Conservation (phyloP, 208 protist species). For the Crithidia thermophila region DNA sequence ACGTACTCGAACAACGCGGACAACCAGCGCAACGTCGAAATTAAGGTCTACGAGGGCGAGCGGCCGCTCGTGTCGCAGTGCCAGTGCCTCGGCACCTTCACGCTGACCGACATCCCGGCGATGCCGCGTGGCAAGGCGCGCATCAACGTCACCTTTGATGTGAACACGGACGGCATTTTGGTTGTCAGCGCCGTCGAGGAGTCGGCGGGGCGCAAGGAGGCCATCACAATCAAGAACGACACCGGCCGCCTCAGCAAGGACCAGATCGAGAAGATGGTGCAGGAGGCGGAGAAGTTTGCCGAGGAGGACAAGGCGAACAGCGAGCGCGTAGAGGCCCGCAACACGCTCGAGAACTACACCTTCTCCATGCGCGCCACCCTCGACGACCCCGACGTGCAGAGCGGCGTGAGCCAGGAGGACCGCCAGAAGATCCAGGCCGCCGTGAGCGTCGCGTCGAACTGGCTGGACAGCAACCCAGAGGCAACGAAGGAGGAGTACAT, state of each 20-base stretch:
- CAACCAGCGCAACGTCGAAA: conserved; percentile 90
- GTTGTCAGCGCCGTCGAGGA: conserved; percentile 96
- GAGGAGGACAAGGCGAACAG: conserved; percentile 91
- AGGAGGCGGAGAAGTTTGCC: conserved; percentile 93
- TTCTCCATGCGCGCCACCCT: conserved; percentile 77
- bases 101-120: conserved; percentile 84
- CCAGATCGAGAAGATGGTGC: conserved; percentile 96
- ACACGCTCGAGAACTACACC: conserved; percentile 91
- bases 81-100: conserved; percentile 96
- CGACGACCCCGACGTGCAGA: conserved; percentile 59
- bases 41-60: conserved; percentile 96
- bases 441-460: conserved; percentile 50
- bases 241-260: conserved; percentile 95
- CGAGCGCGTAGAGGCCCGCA: conserved; percentile 92
- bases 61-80: conserved; percentile 92
- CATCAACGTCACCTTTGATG: conserved; percentile 99
- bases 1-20: conserved; percentile 89
- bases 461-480: conserved; percentile 67
- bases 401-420: conserved; percentile 44
- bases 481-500: conserved; percentile 94
- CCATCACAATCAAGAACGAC: conserved; percentile 97
- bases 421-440: conserved; percentile 54
- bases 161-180: conserved; percentile 98
- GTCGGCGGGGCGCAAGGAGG: conserved; percentile 84
- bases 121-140: conserved; percentile 94